These are phyloP conservation scores for Bretziella fagacearum DNA, from an alignment of 2,329 filamentous ascomycete species.

Conservation along the genomic window DNA sequence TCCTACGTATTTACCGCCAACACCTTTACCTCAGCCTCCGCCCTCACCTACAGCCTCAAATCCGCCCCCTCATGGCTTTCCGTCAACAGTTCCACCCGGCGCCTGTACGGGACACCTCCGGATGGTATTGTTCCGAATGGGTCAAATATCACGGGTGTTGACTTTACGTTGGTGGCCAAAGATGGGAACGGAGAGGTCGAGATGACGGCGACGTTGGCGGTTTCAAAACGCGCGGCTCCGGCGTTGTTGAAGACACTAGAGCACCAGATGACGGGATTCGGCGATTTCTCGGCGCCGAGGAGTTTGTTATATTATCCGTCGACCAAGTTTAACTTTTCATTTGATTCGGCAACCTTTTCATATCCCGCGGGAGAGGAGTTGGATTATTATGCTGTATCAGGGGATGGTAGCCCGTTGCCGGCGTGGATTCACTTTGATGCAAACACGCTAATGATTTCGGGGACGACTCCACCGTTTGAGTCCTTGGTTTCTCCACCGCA, in stretches of 20 bases:
- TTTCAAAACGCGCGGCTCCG: constrained; percentile 42
- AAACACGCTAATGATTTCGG: constrained; percentile 46
- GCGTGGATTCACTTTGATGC: constrained; percentile 69
- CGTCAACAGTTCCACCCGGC: constrained; percentile 46
- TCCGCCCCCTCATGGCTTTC: constrained; percentile 55
- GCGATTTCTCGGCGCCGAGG: constrained; percentile 41
- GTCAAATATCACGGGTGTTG: constrained; percentile 36
- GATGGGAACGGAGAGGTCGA: constrained; percentile 46
- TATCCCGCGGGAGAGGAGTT: constrained; percentile 29
- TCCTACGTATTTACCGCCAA: constrained; percentile 53
- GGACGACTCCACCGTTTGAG: constrained; percentile 48
- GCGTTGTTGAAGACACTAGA: constrained; percentile 37
- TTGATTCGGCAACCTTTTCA: constrained; percentile 46
- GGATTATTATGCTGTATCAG: constrained; percentile 62
- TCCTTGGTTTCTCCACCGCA: constrained; percentile 52
- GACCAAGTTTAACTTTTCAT: constrained; percentile 34
- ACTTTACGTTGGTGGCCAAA: constrained; percentile 51
- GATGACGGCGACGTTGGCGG: constrained; percentile 52
- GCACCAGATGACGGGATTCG: constrained; percentile 40
- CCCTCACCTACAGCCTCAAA: constrained; percentile 50
- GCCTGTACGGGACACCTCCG: constrained; percentile 53
- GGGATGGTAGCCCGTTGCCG: constrained; percentile 65
- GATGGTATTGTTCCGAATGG: constrained; percentile 30
- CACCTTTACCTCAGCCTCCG: constrained; percentile 49
- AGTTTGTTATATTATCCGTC: constrained; percentile 40